Conservation (phyloP, 495 filamentous ascomycete species). For the Articulospora tetracladia region DNA sequence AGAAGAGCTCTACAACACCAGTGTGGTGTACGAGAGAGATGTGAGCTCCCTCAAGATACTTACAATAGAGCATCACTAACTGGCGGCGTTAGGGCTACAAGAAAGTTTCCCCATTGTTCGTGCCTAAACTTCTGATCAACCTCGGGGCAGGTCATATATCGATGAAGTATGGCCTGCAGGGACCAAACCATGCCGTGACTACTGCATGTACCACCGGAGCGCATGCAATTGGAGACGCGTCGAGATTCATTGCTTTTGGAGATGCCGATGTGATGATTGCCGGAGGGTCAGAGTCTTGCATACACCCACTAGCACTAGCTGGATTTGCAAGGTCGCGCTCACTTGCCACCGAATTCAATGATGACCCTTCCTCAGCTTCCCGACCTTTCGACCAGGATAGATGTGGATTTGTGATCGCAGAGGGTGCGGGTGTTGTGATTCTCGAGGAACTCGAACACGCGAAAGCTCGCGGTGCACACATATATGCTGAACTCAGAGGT, state of each 20-base stretch:
- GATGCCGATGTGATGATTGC: conserved; percentile 95
- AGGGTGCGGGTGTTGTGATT: conserved; percentile 84
- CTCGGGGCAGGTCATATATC: conserved; percentile 91
- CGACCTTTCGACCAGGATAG: conserved; percentile 85
- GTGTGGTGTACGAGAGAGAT: conserved; percentile 67
- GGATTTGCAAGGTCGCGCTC: conserved; percentile 88
- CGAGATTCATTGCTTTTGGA: conserved; percentile 82
- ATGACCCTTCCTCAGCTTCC: conserved; percentile 66
- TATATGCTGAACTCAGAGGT: conserved; percentile 86
- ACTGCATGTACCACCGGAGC: conserved; percentile 95
- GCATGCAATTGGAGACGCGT: conserved; percentile 89
- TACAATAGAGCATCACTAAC: conserved; percentile 14
- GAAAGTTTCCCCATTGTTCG: conserved; percentile 89
- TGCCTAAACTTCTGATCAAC: conserved; percentile 90
- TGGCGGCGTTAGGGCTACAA: conserved; percentile 57
- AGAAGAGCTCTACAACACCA: conserved; percentile 81
- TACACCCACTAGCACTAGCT: conserved; percentile 87
- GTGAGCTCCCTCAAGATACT: conserved; percentile 29
- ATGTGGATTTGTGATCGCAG: conserved; percentile 85
- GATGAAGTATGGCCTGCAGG: conserved; percentile 86
- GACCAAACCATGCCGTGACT: conserved; percentile 86
- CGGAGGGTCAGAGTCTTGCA: conserved; percentile 91
- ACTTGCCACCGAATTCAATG: conserved; percentile 75
- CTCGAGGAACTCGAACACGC: conserved; percentile 92
- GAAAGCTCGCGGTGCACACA: conserved; percentile 66